phyloP scores from a whole-genome alignment of 2,329 filamentous ascomycete species.

The Aureobasidium sp. region DNA sequence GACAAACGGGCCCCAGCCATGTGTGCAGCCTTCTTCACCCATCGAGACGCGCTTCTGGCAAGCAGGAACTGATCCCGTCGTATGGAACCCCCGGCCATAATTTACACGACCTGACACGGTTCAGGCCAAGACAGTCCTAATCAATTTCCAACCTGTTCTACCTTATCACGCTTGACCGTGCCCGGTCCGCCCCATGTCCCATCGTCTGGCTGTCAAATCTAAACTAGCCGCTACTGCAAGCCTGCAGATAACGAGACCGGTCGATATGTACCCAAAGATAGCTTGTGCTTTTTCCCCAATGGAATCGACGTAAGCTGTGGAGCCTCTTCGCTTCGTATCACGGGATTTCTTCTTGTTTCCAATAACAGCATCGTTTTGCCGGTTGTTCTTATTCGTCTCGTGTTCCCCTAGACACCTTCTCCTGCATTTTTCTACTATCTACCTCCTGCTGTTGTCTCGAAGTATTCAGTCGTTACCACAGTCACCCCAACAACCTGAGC shows the following conservation, averaged over 20 bases:
- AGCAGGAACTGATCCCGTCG: not conserved
- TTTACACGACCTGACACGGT: slow-evolving; percentile 1
- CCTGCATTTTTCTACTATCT: slow-evolving; percentile 6
- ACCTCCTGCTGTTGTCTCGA: not conserved
- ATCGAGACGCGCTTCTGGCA: not conserved
- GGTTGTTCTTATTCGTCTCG: slow-evolving; percentile 13
- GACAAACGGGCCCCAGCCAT: not conserved
- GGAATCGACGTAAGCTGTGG: slow-evolving; percentile 13
- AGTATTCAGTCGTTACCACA: slow-evolving; percentile 1
- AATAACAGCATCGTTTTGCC: slow-evolving; percentile 9
- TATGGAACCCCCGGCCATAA: not conserved
- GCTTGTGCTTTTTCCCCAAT: slow-evolving; percentile 14
- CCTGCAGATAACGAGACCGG: slow-evolving; percentile 12
- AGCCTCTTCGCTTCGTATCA: slow-evolving; percentile 14
- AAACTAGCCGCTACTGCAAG: slow-evolving; percentile 12
- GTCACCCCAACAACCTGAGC: not conserved
- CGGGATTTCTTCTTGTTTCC: slow-evolving; percentile 13
- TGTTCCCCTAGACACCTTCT: slow-evolving; percentile 7
- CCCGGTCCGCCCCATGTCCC: slow-evolving; percentile 13
- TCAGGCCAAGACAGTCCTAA: slow-evolving; percentile 5
- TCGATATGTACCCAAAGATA: slow-evolving; percentile 14
- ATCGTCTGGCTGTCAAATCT: slow-evolving; percentile 12
- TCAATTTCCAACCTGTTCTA: slow-evolving; percentile 12
- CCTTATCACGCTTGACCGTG: slow-evolving; percentile 10
- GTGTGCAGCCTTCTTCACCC: not conserved